Conservation (phyloP, 2,329 filamentous ascomycete species). For the Trematosphaeria pertusa region DNA sequence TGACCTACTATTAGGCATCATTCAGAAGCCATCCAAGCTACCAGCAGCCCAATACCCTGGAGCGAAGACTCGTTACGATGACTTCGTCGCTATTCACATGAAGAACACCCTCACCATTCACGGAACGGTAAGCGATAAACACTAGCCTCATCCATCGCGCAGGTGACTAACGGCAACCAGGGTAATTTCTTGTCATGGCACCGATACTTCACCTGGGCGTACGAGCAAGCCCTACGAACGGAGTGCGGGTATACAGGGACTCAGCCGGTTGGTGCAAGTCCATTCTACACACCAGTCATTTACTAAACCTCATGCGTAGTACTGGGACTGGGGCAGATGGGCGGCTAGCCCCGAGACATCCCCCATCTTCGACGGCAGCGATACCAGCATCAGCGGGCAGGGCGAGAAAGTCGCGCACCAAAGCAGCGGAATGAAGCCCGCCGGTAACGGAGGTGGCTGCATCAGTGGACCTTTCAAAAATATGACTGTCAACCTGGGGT, state of each 20-base stretch:
- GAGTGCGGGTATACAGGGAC: constrained; percentile 55
- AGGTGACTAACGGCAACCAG: constrained; percentile 7
- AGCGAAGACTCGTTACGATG: constrained; percentile 43
- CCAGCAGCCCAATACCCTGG: constrained; percentile 35
- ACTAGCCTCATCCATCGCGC: not conserved
- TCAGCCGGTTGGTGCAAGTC: constrained; percentile 44
- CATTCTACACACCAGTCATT: constrained; percentile 16
- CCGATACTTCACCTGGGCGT: constrained; percentile 50
- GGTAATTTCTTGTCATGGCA: constrained; percentile 52
- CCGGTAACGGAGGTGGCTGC: constrained; percentile 64
- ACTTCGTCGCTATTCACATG: constrained; percentile 47
- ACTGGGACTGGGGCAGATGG: constrained; percentile 63
- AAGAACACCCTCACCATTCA: constrained; percentile 46
- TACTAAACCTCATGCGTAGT: constrained; percentile 33
- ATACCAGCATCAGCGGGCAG: constrained; percentile 57
- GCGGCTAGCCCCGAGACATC: constrained; percentile 54
- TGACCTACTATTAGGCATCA: constrained; percentile 20
- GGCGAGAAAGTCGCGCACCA: constrained; percentile 46
- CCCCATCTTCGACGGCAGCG: constrained; percentile 64
- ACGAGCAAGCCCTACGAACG: constrained; percentile 50
- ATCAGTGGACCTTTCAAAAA: constrained; percentile 60
- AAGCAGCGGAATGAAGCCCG: constrained; percentile 46
- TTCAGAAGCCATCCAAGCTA: constrained; percentile 32
- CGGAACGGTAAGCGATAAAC: constrained; percentile 28
- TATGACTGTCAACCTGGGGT: constrained; percentile 42